Evolutionary conservation across 2,329 filamentous ascomycete species (phyloP), one percentile per base, ranked within the genome.

Genomic region (Fonsecaea pugnacius): DNA sequence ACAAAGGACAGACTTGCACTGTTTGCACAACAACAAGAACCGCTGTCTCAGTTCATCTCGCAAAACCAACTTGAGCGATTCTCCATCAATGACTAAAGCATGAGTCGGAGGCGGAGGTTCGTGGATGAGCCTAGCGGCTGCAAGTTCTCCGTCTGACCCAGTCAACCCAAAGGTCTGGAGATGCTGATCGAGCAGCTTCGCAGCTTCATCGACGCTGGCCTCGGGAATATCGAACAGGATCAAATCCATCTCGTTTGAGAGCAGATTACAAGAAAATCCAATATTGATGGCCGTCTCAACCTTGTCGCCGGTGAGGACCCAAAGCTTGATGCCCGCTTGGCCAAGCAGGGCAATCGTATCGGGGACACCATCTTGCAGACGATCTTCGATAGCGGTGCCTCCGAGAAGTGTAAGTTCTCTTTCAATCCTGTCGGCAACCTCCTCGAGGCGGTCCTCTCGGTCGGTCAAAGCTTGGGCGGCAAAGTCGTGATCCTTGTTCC

Each of bases 271-370:
- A 10, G 96, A 99, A 78, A 98, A 99, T 2, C 95, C 95, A 74
- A 99, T 99, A 79, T 99, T 99, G 87, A 99, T 99, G 63, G 96
- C 95, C 27, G 95, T 99, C 79, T 99, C 95, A 35, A 98, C 94
- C 78, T 98, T 99, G 83, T 99, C 95, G 68, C 96, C 95, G 16
- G 95, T 99, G 69, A 99, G 81, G 60, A 99, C 95, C 95, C 95
- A 99, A 7, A 99, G 86, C 78, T 99, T 99, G 78, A 99, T 97
- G 75, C 96, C 96, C 60, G 95, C 95, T 73, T 92, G 87, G 33
- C 90, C 94, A 58, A 99, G 87, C 51, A 99, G 81, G 57, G 90
- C 91, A 72, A 99, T 99, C 0, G 95, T 94, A 74, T 98, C 95
- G 6, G 95, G 95, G 3, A 99, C 95, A 64, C 94, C 95, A 71